Percentiles rank a stretch among this genome's conserved stretches.
Evolutionary conservation across 2,329 filamentous ascomycete genomes (phyloP).

Genomic region (Penicillium sp.): DNA sequence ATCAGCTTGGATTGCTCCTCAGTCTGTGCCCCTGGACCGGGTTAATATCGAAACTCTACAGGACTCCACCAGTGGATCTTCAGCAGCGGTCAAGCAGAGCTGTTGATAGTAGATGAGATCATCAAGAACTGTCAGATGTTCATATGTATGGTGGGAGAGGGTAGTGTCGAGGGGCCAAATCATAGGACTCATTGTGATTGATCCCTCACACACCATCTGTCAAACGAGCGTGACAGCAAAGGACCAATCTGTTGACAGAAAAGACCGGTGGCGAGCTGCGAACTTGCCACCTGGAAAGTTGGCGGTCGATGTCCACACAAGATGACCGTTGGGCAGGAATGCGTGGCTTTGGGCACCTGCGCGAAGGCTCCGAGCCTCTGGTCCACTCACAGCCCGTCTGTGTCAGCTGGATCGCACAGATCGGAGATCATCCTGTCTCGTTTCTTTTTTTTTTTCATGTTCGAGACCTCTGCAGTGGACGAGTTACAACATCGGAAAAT

Average conservation of each 20-base stretch:
- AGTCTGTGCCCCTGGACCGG: conserved; percentile 23
- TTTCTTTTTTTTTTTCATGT: conserved; percentile 8
- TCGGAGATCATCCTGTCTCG: conserved; percentile 17
- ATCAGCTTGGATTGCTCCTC: conserved; percentile 24
- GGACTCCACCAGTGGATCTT: conserved; percentile 13
- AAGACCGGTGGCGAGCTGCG: conserved; percentile 9
- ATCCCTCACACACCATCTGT: conserved; percentile 11
- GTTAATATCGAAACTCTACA: conserved; percentile 12
- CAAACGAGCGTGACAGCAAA: neutral
- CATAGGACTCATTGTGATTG: conserved; percentile 1
- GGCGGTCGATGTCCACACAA: conserved; percentile 10
- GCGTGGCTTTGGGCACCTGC: conserved; percentile 39
- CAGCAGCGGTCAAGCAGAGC: conserved; percentile 13
- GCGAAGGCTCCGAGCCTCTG: conserved; percentile 12
- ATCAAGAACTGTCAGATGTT: conserved; percentile 7
- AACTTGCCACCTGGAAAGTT: conserved; percentile 22
- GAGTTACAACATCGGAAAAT: conserved; percentile 1
- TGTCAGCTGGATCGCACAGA: conserved; percentile 22
- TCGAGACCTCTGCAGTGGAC: conserved; percentile 6
- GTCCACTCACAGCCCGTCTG: conserved; percentile 20
- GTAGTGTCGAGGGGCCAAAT: neutral
- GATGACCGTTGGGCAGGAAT: conserved; percentile 39
- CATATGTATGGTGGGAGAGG: neutral
- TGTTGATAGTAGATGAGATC: neutral
- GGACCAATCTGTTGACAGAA: conserved; percentile 17